A percentile compares a stretch with the other conserved stretches of the same genome.
These are phyloP conservation scores for Vicia villosa DNA, from an alignment of 306 rosid genomes.

Conservation along the genomic window DNA sequence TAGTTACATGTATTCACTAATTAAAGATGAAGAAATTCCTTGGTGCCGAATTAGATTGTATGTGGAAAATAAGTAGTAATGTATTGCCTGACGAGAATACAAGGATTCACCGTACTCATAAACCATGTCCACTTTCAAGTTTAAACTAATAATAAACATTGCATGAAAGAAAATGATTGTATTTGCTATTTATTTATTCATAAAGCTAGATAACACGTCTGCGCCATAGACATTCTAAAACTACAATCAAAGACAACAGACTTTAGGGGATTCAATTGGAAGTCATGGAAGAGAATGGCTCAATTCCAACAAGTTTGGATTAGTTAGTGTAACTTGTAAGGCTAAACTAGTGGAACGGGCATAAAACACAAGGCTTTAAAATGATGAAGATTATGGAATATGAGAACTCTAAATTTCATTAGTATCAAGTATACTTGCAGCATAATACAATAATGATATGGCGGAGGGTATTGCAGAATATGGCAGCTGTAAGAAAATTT, in stretches of 20 bases:
- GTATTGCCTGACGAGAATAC: background rate
- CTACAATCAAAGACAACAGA: slow-evolving; percentile 1
- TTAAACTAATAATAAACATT: slow-evolving; percentile 15
- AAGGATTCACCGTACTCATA: background rate
- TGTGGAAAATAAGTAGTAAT: background rate
- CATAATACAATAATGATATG: background rate
- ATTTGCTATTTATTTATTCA: slow-evolving; percentile 12
- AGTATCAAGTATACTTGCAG: background rate
- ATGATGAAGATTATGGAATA: background rate
- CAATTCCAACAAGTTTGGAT: slow-evolving; percentile 6
- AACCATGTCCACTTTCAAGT: slow-evolving; percentile 23
- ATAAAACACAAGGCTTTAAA: background rate
- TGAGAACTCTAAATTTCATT: background rate
- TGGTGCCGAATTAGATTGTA: slow-evolving; percentile 3
- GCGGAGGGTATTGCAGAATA: background rate
- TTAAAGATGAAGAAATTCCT: background rate
- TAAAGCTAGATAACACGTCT: background rate
- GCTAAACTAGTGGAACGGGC: slow-evolving; percentile 12
- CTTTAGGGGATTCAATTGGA: slow-evolving; percentile 8
- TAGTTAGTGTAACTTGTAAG: slow-evolving; percentile 2
- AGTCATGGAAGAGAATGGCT: background rate
- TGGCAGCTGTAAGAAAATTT: background rate
- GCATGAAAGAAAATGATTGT: background rate
- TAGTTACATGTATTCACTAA: background rate
- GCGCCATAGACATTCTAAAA: background rate